These are phyloP conservation scores for Jamesozyma jinghongensis DNA, from an alignment of 805 yeast species.

Conservation along the genomic window DNA sequence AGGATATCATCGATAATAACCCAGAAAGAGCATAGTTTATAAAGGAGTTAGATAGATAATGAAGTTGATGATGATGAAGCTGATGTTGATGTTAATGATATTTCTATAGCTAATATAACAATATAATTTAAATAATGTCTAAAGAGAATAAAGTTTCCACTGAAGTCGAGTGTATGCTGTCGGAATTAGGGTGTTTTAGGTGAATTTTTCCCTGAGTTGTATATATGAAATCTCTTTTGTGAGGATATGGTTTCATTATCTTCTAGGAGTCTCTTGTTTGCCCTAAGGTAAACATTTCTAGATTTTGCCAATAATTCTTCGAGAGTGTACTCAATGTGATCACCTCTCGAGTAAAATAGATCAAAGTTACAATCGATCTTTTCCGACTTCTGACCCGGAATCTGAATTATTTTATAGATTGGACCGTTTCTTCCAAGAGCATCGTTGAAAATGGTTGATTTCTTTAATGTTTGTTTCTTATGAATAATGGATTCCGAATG, in stretches of 20 bases:
- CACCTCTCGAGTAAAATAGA: conserved; percentile 37
- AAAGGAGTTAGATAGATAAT: no score
- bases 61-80: no score
- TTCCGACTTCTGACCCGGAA: conserved; percentile 51
- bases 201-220: no score
- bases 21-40: conserved; percentile 4
- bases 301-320: conserved; percentile 54
- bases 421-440: conserved; percentile 29
- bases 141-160: no score
- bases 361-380: conserved; percentile 50
- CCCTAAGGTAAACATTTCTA: conserved; percentile 26
- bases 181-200: no score
- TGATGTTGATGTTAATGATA: no score
- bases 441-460: conserved; percentile 34
- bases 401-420: conserved; percentile 40
- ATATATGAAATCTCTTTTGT: no score
- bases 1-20: conserved; percentile 6
- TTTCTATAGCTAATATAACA: no score
- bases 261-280: background rate
- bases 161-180: no score
- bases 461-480: conserved; percentile 1
- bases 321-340: conserved; percentile 45
- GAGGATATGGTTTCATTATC: no score
- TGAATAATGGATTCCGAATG: background rate
- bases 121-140: no score